Conservation (phyloP, 106 monocot genomes). For the Dioscorea zingiberensis region DNA sequence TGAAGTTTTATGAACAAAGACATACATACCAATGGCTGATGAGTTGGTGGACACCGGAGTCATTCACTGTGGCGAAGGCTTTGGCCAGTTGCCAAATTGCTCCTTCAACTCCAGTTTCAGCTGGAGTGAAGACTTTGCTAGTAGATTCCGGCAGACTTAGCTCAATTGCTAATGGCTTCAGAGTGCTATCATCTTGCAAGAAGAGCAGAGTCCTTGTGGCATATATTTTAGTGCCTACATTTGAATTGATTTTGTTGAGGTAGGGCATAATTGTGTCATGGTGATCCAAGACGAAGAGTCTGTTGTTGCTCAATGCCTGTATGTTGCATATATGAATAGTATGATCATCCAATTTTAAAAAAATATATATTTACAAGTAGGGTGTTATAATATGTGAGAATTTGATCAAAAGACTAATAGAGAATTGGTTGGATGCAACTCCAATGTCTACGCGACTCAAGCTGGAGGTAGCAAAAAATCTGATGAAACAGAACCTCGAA, state of each 20-base stretch:
- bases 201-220: conserved; percentile 34
- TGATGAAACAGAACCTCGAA: too few species aligned
- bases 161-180: conserved; percentile 43
- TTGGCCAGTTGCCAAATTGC: conserved; percentile 53
- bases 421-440: too few species aligned
- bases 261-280: conserved; percentile 64
- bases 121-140: conserved; percentile 43
- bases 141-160: conserved; percentile 28
- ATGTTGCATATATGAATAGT: neutral
- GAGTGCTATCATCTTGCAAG: conserved; percentile 36
- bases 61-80: conserved; percentile 41
- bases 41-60: conserved; percentile 48
- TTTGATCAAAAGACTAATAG: too few species aligned
- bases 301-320: conserved; percentile 42
- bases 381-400: too few species aligned
- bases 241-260: conserved; percentile 33
- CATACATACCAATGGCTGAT: conserved; percentile 53
- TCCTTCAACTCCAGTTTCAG: conserved; percentile 13
- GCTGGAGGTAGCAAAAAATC: too few species aligned
- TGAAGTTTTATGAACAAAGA: too few species aligned
- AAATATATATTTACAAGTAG: too few species aligned
- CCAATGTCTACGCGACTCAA: too few species aligned
- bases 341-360: too few species aligned
- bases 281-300: conserved; percentile 66
- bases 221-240: conserved; percentile 19